Percentiles rank a stretch among this genome's conserved stretches.
Evolutionary conservation across 2,329 filamentous ascomycete species (phyloP).

Genomic region (Escovopsis sp.): DNA sequence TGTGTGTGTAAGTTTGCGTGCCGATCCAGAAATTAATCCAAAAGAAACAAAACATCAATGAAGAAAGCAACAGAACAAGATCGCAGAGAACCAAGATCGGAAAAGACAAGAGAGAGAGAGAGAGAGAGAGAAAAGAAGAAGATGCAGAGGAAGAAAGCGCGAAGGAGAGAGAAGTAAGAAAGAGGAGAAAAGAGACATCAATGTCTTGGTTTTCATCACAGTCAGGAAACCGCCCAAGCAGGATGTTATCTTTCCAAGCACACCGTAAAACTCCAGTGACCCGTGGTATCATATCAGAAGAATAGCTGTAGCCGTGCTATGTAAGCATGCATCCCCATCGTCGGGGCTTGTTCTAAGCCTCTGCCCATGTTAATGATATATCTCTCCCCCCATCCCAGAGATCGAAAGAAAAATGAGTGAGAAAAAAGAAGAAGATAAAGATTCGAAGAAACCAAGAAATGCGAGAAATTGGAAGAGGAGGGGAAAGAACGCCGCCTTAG

Average conservation of each 20-base stretch:
- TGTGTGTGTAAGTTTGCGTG: too few relatives aligned
- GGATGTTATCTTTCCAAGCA: not conserved
- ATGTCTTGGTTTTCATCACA: not conserved
- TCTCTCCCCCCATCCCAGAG: not conserved
- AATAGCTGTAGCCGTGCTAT: constrained; percentile 5
- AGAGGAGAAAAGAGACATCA: not conserved
- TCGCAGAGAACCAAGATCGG: too few relatives aligned
- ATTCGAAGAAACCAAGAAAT: too few relatives aligned
- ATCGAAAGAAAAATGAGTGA: too few relatives aligned
- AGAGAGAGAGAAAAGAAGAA: too few relatives aligned
- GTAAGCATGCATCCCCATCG: constrained; percentile 3
- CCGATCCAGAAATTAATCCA: too few relatives aligned
- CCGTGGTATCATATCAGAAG: constrained; percentile 23
- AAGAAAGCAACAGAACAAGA: too few relatives aligned
- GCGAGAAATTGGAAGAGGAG: not conserved
- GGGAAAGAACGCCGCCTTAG: constrained; percentile 5
- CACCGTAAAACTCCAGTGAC: constrained; percentile 16
- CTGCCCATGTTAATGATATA: constrained; percentile 2
- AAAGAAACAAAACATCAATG: too few relatives aligned
- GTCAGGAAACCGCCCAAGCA: not conserved
- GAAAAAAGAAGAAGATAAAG: too few relatives aligned
- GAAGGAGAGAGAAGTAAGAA: too few relatives aligned
- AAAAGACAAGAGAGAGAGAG: too few relatives aligned
- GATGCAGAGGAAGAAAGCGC: too few relatives aligned
- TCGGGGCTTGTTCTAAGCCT: not conserved